Conservation (phyloP, 2,329 filamentous ascomycete genomes). For the Pseudopithomyces maydicus region DNA sequence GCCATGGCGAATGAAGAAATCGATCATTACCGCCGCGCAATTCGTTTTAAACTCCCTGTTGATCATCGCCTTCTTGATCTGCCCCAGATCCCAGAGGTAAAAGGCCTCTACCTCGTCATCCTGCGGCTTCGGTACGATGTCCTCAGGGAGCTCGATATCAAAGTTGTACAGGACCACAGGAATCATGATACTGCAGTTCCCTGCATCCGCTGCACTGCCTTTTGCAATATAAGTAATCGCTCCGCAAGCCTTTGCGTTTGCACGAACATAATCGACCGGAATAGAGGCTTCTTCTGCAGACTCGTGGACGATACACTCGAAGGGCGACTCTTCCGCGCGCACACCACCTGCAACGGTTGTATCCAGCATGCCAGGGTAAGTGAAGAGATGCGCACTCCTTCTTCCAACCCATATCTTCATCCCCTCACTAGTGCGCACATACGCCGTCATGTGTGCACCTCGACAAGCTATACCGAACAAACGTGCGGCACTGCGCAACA, state of each 20-base stretch:
- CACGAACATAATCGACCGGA: conserved; percentile 18
- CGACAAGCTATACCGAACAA: conserved; percentile 45
- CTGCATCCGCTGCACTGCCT: conserved; percentile 72
- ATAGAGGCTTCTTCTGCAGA: conserved; percentile 33
- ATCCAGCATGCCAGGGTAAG: conserved; percentile 84
- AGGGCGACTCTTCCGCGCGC: conserved; percentile 19
- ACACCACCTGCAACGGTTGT: conserved; percentile 55
- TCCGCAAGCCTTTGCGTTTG: conserved; percentile 51
- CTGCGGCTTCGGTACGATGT: conserved; percentile 25
- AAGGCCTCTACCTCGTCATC: conserved; percentile 86
- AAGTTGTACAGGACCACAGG: conserved; percentile 43
- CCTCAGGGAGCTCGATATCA: conserved; percentile 33
- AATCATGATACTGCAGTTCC: conserved; percentile 43
- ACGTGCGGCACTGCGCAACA: conserved; percentile 44
- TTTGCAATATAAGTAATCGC: conserved; percentile 83
- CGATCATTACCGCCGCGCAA: conserved; percentile 78
- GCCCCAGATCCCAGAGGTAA: conserved; percentile 71
- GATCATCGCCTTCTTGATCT: conserved; percentile 70
- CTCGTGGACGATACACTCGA: conserved; percentile 32
- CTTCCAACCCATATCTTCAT: conserved; percentile 82
- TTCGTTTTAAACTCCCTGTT: conserved; percentile 86
- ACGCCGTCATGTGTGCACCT: conserved; percentile 45
- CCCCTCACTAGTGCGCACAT: conserved; percentile 44
- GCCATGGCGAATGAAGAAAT: conserved; percentile 86
- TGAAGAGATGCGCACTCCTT: conserved; percentile 75